Evolutionary conservation across 176 grass and related monocot genomes (phyloP).

Genomic region (Zoysia japonica): DNA sequence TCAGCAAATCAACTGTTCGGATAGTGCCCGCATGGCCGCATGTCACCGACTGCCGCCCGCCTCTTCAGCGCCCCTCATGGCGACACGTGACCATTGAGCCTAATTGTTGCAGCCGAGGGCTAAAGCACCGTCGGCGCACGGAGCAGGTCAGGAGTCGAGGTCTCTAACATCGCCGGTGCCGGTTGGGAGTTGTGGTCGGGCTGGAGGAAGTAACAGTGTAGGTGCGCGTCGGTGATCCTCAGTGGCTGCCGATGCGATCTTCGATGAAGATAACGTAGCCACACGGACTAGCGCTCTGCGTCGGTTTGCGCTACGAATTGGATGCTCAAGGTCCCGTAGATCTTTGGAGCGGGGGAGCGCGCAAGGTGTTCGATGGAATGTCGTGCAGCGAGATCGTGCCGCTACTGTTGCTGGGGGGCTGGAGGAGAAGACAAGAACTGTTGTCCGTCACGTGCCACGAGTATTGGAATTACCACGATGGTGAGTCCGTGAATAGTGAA

Average conservation of each 20-base stretch:
- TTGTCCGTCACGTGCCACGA: background rate
- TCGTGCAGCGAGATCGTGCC: background rate
- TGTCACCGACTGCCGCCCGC: no score
- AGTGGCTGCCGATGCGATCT: background rate
- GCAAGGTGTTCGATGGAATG: background rate
- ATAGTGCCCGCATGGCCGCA: no score
- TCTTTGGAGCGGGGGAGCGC: background rate
- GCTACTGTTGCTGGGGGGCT: background rate
- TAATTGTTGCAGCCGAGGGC: no score
- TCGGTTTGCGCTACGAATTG: background rate
- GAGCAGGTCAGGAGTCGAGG: no score
- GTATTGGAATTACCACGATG: background rate
- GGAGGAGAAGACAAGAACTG: background rate
- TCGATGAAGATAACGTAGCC: background rate
- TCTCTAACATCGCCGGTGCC: no score
- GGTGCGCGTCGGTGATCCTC: background rate
- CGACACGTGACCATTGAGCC: no score
- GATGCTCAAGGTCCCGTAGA: background rate
- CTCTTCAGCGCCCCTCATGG: no score
- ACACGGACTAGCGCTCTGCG: background rate
- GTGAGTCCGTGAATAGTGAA: constrained; percentile 25
- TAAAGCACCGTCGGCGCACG: no score
- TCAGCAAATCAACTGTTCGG: no score
- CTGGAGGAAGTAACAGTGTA: background rate
- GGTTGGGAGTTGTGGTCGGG: background rate